Percentiles rank a stretch among this genome's conserved stretches.
phyloP scores from a whole-genome alignment of 805 yeast genomes.

The Ogataea angusta region DNA sequence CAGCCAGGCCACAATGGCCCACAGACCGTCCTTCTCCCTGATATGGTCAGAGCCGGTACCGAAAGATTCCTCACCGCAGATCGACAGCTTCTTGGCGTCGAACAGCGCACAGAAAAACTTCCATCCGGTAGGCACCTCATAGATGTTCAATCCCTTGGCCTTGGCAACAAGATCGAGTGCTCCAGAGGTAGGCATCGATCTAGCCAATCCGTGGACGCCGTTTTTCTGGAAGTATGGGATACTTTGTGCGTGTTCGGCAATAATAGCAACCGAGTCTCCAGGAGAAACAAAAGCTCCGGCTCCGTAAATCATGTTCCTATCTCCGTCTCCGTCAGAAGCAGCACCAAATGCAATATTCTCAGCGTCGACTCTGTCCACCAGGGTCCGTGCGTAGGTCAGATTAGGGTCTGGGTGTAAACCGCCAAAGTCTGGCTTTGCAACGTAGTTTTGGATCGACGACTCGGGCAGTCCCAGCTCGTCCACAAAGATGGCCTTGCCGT shows the following conservation, averaged over 20 bases:
- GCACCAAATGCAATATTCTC: constrained; percentile 91
- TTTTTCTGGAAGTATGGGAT: constrained; percentile 89
- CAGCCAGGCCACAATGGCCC: constrained; percentile 98
- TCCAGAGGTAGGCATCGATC: constrained; percentile 96
- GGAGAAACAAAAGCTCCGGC: constrained; percentile 94
- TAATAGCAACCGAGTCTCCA: constrained; percentile 96
- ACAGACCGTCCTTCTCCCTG: constrained; percentile 95
- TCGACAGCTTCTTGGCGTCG: constrained; percentile 88
- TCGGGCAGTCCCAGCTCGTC: constrained; percentile 78
- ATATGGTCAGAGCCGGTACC: constrained; percentile 98
- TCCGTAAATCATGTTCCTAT: constrained; percentile 97
- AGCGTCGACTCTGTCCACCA: constrained; percentile 81
- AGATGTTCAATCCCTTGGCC: constrained; percentile 65
- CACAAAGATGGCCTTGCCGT: constrained; percentile 79
- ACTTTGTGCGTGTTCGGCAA: constrained; percentile 83
- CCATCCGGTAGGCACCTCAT: constrained; percentile 99
- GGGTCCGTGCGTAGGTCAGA: constrained; percentile 85
- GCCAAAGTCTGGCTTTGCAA: constrained; percentile 88
- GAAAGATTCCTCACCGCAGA: constrained; percentile 97
- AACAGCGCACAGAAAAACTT: constrained; percentile 94
- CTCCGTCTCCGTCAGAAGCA: constrained; percentile 99
- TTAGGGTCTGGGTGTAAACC: constrained; percentile 98
- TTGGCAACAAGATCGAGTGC: constrained; percentile 92
- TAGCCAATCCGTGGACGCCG: constrained; percentile 89
- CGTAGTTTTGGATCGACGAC: constrained; percentile 70